Evolutionary conservation across 2,329 filamentous ascomycete species (phyloP).

Genomic region (Colletotrichum sp.): DNA sequence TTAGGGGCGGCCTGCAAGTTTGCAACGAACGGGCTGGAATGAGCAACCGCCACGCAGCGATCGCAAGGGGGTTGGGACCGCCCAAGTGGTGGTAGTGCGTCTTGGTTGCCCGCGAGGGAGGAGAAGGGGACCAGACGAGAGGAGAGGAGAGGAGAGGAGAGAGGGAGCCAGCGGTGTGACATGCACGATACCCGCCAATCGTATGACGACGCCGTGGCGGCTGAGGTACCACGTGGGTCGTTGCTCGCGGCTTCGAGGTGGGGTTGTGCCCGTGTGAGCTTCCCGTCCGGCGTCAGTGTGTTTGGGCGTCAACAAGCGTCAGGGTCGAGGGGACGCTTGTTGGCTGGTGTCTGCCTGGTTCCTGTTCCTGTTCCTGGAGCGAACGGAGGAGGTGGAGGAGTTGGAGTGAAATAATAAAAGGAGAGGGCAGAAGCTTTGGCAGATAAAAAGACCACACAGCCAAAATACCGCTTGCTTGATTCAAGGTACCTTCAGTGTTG

Average conservation of each 20-base stretch:
- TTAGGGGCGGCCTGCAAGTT: slow-evolving; percentile 2
- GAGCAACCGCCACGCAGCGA: background rate
- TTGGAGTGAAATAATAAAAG: background rate
- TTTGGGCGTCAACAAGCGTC: slow-evolving; percentile 13
- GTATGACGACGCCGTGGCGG: background rate
- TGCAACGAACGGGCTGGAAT: slow-evolving; percentile 19
- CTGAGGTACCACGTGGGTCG: slow-evolving; percentile 7
- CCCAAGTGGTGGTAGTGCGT: background rate
- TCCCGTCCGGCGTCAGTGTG: background rate
- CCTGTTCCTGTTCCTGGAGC: background rate
- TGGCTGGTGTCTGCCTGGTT: background rate
- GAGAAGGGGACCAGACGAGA: background rate
- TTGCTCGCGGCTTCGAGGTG: background rate
- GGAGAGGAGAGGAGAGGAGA: background rate
- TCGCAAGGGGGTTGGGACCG: background rate
- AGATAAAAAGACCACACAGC: background rate
- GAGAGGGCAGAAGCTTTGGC: background rate
- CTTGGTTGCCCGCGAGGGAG: background rate
- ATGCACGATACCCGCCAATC: background rate
- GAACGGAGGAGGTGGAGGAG: background rate
- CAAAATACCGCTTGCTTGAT: background rate
- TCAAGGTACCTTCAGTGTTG: background rate
- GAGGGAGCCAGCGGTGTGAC: background rate
- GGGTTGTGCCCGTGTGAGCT: slow-evolving; percentile 15
- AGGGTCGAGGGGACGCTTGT: background rate